These are phyloP conservation scores for Dothistroma septosporum DNA, from an alignment of 2,329 filamentous ascomycete genomes.

Conservation along the genomic window DNA sequence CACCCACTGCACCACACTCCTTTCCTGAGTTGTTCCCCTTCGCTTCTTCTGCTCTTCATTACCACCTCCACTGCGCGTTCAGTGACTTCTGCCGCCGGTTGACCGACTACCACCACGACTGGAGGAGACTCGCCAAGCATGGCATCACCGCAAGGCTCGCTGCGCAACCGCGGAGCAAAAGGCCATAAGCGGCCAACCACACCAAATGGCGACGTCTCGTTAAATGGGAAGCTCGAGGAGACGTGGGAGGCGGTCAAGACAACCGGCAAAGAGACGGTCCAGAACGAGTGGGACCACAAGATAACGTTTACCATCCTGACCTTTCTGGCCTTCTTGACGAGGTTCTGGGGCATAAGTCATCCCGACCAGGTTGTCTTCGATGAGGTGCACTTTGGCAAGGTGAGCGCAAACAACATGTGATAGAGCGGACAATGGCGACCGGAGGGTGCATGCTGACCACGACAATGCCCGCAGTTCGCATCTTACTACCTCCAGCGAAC, in stretches of 20 bases:
- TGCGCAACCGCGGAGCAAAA: conserved; percentile 23
- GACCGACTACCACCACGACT: conserved; percentile 7
- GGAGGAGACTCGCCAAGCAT: conserved; percentile 4
- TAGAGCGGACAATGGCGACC: not conserved
- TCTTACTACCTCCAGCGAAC: conserved; percentile 87
- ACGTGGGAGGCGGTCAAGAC: conserved; percentile 40
- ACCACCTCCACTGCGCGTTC: not conserved
- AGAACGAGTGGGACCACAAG: conserved; percentile 73
- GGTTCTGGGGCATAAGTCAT: conserved; percentile 94
- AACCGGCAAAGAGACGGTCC: conserved; percentile 26
- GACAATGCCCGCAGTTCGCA: conserved; percentile 40
- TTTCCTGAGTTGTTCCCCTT: conserved; percentile 2
- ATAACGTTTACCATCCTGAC: conserved; percentile 74
- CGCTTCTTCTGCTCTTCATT: conserved; percentile 1
- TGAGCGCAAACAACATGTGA: conserved; percentile 37
- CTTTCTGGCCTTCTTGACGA: conserved; percentile 76
- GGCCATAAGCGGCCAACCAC: conserved; percentile 23
- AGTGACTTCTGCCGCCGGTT: conserved; percentile 7
- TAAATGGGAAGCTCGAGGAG: conserved; percentile 35
- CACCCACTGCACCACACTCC: conserved; percentile 3
- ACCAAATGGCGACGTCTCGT: conserved; percentile 16
- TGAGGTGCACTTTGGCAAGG: conserved; percentile 99
- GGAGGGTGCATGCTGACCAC: conserved; percentile 7
- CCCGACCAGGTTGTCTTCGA: conserved; percentile 97
- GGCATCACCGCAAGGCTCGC: conserved; percentile 14